A percentile compares a stretch with the other conserved stretches of the same genome.
Conservation (phyloP, 768 basidiomycete genomes). For the Rhizopogon vinicolor region DNA sequence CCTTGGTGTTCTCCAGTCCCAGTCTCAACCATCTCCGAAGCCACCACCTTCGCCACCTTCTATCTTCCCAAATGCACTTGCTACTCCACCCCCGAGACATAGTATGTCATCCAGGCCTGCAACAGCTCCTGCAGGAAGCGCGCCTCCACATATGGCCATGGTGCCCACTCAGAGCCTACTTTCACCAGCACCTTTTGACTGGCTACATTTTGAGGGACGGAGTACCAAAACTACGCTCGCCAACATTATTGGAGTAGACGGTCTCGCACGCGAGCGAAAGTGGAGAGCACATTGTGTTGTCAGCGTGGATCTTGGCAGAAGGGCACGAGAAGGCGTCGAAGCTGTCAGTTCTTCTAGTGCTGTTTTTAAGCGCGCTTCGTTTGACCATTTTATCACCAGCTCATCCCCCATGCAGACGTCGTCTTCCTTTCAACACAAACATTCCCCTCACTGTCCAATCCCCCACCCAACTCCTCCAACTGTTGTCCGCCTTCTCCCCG, state of each 20-base stretch:
- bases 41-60: constrained; percentile 26
- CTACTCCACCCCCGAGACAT: constrained; percentile 25
- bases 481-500: constrained; percentile 55
- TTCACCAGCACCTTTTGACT: constrained; percentile 78
- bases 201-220: constrained; percentile 83
- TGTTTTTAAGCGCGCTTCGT: neutral
- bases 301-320: constrained; percentile 73
- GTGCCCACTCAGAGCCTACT: constrained; percentile 38
- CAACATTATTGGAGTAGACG: constrained; percentile 77
- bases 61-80: constrained; percentile 19
- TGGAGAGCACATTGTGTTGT: constrained; percentile 83
- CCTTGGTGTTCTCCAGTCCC: constrained; percentile 21
- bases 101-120: constrained; percentile 29
- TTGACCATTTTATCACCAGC: constrained; percentile 33
- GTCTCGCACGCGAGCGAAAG: constrained; percentile 76
- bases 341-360: constrained; percentile 45
- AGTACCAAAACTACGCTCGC: constrained; percentile 74
- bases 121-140: constrained; percentile 15
- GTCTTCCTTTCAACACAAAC: constrained; percentile 52
- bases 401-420: constrained; percentile 79
- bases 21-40: constrained; percentile 11
- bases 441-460: constrained; percentile 12
- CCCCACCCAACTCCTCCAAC: constrained; percentile 49
- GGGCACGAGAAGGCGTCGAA: constrained; percentile 73
- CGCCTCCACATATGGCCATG: constrained; percentile 5